Percentiles rank a stretch among this genome's conserved stretches.
Conservation (phyloP, 345 rosid species). For the Aurinia saxatilis region DNA sequence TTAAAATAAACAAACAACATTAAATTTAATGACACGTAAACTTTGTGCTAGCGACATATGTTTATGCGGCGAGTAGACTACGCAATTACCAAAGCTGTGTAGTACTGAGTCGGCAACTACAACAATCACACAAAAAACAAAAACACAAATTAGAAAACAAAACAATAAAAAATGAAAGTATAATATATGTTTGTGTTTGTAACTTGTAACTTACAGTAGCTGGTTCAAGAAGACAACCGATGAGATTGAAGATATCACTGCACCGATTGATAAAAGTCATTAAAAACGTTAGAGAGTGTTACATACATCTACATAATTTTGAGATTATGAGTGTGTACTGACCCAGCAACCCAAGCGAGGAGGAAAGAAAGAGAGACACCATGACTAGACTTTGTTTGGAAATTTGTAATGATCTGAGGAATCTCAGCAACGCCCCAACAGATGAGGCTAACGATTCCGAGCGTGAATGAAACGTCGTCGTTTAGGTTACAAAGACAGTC, state of each 20-base stretch:
- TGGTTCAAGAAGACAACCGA: constrained; percentile 90
- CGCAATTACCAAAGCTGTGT: constrained; percentile 76
- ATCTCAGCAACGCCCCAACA: constrained; percentile 94
- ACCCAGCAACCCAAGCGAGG: constrained; percentile 98
- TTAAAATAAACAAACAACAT: neutral
- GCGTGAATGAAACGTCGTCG: constrained; percentile 67
- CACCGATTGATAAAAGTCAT: constrained; percentile 21
- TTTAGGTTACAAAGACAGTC: constrained; percentile 77
- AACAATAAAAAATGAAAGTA: neutral
- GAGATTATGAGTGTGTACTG: constrained; percentile 14
- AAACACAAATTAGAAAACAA: constrained; percentile 6
- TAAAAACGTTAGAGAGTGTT: neutral
- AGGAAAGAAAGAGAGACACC: constrained; percentile 90
- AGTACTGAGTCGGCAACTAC: constrained; percentile 95
- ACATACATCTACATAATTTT: no score
- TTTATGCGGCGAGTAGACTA: constrained; percentile 23
- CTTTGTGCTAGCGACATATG: constrained; percentile 9
- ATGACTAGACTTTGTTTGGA: constrained; percentile 82
- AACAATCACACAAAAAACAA: constrained; percentile 17
- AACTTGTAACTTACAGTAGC: constrained; percentile 69
- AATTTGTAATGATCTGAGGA: constrained; percentile 93
- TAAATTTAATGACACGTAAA: constrained; percentile 1
- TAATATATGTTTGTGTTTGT: neutral
- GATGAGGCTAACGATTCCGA: constrained; percentile 57
- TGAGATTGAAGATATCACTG: constrained; percentile 85